Evolutionary conservation across 495 filamentous ascomycete species (phyloP), one percentile per base, ranked within the genome.

Genomic region (Neurospora terricola): DNA sequence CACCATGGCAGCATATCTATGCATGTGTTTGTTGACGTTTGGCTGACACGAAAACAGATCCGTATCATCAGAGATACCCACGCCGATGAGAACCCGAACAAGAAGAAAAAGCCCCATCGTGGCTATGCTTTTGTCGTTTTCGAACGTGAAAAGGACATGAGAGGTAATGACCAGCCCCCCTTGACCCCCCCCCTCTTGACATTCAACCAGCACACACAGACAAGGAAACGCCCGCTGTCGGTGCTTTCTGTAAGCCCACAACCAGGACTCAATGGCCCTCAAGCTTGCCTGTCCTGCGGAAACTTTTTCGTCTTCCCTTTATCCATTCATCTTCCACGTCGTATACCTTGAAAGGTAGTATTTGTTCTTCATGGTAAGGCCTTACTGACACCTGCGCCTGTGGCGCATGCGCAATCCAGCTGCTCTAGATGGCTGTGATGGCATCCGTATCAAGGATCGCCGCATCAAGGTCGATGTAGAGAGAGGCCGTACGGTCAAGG

Each of bases 111-210:
- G 82, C 86, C 89, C 62, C 91, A 96, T 80, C 88, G 90, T 76
- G 96, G 96, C 74, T 99, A 99, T 84, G 96, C 94, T 73, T 99
- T 99, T 81, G 91, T 99, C 76, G 94, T 98, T 69, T 99, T 94
- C 81, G 95, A 98, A 83, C 90, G 93, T 78, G 96, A 98, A 82
- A 94, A 95, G 83, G 96, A 99, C 79, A 98, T 99, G 96, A 98
- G 97, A 91, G 95, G 96, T 97, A 97, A 87, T 83, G 76, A 69
- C 59, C 71, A 70, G 78, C 78, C 73, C 80, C 79, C 81, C 79
- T 79, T 74, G 78, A 77, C 78, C 82, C 77, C 79, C 79, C 77
- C 75, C 77, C 78, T 75, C 76, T 77, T 77, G 68, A 80, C 72
- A 81, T 83, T 76, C 77, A 77, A 69, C 23, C 23, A 30, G 48